Conservation (phyloP, 352 stramenopile species). For the Globisporangium parvum region DNA sequence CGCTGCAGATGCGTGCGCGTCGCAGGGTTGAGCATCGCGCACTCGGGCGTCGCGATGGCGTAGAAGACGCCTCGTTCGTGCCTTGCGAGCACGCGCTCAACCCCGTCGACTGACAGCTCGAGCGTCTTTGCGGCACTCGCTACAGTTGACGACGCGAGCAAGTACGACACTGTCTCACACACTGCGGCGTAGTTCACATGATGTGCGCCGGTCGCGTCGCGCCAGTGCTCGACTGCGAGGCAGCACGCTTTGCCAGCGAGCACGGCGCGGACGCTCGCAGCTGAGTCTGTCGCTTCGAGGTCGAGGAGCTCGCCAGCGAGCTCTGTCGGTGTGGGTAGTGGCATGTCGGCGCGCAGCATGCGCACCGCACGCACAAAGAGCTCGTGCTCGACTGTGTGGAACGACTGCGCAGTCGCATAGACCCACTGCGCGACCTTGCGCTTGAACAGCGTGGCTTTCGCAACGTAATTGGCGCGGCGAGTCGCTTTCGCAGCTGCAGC, state of each 20-base stretch:
- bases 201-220: slow-evolving; percentile 26
- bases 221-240: slow-evolving; percentile 53
- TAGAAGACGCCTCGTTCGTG: slow-evolving; percentile 49
- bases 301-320: slow-evolving; percentile 62
- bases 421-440: slow-evolving; percentile 59
- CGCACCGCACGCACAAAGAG: slow-evolving; percentile 36
- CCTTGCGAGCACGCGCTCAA: slow-evolving; percentile 42
- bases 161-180: slow-evolving; percentile 32
- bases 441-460: slow-evolving; percentile 57
- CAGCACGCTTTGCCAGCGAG: slow-evolving; percentile 44
- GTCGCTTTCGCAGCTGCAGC: background rate
- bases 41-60: slow-evolving; percentile 45
- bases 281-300: slow-evolving; percentile 36
- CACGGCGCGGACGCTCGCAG: slow-evolving; percentile 34
- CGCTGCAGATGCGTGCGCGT: slow-evolving; percentile 49
- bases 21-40: slow-evolving; percentile 26
- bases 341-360: slow-evolving; percentile 31
- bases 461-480: slow-evolving; percentile 22
- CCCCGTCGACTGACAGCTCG: slow-evolving; percentile 32
- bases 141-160: slow-evolving; percentile 31
- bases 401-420: slow-evolving; percentile 47
- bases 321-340: slow-evolving; percentile 42
- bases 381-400: slow-evolving; percentile 38
- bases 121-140: slow-evolving; percentile 4
- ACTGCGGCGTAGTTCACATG: slow-evolving; percentile 43